Evolutionary conservation across 2,329 filamentous ascomycete genomes (phyloP).

Genomic region (Botrytis galanthina): DNA sequence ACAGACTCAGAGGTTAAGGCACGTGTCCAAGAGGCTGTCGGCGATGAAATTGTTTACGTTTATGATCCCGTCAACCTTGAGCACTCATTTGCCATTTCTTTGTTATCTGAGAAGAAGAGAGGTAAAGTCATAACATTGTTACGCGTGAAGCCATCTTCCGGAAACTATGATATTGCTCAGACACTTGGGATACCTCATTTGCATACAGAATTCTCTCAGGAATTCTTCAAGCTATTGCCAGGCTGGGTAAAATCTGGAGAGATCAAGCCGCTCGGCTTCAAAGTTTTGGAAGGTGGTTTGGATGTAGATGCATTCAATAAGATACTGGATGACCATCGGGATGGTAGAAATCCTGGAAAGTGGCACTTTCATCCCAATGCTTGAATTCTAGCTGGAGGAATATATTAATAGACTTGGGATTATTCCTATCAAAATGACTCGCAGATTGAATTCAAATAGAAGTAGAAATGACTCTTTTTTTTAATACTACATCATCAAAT

Average conservation of each 20-base stretch:
- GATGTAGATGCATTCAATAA: slow-evolving; percentile 18
- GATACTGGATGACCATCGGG: slow-evolving; percentile 17
- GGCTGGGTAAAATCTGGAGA: slow-evolving; percentile 10
- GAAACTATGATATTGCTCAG: slow-evolving; percentile 1
- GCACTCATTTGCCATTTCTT: slow-evolving; percentile 9
- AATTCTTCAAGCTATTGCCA: slow-evolving; percentile 9
- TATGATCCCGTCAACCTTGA: slow-evolving; percentile 19
- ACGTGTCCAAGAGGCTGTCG: slow-evolving; percentile 5
- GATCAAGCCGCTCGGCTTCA: slow-evolving; percentile 13
- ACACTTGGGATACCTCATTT: background rate
- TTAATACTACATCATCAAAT: background rate
- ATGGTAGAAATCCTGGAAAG: slow-evolving; percentile 20
- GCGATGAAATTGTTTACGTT: slow-evolving; percentile 13
- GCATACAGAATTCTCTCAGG: background rate
- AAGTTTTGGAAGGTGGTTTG: slow-evolving; percentile 16
- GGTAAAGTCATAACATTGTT: slow-evolving; percentile 13
- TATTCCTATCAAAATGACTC: background rate
- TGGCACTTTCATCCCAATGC: slow-evolving; percentile 16
- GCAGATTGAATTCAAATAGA: background rate
- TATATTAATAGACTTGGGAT: background rate
- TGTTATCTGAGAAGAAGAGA: slow-evolving; percentile 19
- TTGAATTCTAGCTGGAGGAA: background rate
- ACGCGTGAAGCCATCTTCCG: background rate
- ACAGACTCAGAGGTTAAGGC: slow-evolving; percentile 9
- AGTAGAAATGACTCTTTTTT: background rate